phyloP scores from a whole-genome alignment of 2,329 filamentous ascomycete species.

The Cladophialophora chaetospira region DNA sequence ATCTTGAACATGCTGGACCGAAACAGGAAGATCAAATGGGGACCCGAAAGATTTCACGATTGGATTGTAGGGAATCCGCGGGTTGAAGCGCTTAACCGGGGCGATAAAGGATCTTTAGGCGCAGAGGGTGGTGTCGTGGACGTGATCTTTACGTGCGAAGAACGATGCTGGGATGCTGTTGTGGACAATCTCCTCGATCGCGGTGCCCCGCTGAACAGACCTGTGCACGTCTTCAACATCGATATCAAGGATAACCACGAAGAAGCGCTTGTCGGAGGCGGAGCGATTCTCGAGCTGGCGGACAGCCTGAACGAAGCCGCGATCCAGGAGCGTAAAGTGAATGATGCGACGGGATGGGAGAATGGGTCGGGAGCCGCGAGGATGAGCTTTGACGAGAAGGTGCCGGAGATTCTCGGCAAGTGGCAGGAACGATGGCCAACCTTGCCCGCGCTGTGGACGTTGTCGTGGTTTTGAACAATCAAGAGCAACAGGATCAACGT shows the following conservation, averaged over 20 bases:
- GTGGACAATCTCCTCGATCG: conserved; percentile 88
- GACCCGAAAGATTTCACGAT: conserved; percentile 96
- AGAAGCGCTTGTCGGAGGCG: conserved; percentile 86
- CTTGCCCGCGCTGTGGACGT: conserved; percentile 86
- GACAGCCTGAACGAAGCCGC: conserved; percentile 81
- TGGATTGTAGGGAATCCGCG: conserved; percentile 88
- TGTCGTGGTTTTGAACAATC: conserved; percentile 79
- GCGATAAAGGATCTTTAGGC: conserved; percentile 74
- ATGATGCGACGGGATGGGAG: conserved; percentile 69
- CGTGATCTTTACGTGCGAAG: conserved; percentile 94
- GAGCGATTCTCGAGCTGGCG: conserved; percentile 88
- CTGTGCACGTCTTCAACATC: conserved; percentile 97
- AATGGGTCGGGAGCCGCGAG: conserved; percentile 67
- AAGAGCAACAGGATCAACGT: neutral
- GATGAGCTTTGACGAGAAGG: conserved; percentile 83
- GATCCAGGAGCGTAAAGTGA: conserved; percentile 69
- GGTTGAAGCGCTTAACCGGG: conserved; percentile 68
- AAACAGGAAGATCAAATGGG: conserved; percentile 90
- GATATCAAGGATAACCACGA: conserved; percentile 99
- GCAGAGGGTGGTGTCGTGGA: conserved; percentile 90
- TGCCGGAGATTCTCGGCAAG: conserved; percentile 84
- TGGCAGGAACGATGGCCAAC: conserved; percentile 97
- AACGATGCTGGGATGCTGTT: conserved; percentile 97
- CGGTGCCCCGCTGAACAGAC: conserved; percentile 82
- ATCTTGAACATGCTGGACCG: conserved; percentile 93